A percentile compares a stretch with the other conserved stretches of the same genome.
These are phyloP conservation scores for Trichaptum fuscoviolaceum DNA, from an alignment of 768 basidiomycete genomes.

Conservation along the genomic window DNA sequence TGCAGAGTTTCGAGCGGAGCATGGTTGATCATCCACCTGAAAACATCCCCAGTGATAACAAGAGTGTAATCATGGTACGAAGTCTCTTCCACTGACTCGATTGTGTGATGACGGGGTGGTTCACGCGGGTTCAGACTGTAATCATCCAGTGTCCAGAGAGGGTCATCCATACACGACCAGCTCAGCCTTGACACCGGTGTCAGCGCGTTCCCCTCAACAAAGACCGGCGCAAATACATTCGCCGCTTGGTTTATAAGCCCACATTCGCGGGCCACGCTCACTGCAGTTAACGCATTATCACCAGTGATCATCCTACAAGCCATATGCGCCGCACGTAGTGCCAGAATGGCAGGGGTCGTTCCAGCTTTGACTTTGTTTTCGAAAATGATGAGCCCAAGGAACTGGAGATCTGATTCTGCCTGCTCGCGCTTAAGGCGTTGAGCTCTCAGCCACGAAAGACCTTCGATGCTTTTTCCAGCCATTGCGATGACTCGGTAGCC, in stretches of 20 bases:
- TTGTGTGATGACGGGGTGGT: conserved; percentile 63
- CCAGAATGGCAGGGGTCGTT: conserved; percentile 85
- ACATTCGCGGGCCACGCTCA: conserved; percentile 95
- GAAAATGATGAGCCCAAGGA: conserved; percentile 94
- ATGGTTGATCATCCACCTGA: conserved; percentile 97
- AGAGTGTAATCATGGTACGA: conserved; percentile 86
- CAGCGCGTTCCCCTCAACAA: conserved; percentile 55
- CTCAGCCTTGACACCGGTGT: conserved; percentile 60
- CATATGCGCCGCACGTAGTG: conserved; percentile 82
- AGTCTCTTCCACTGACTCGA: conserved; percentile 60
- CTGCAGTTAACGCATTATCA: conserved; percentile 93
- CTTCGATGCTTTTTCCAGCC: conserved; percentile 92
- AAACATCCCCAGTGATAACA: conserved; percentile 91
- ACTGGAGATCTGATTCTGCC: conserved; percentile 84
- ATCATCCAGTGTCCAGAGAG: conserved; percentile 74
- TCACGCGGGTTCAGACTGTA: conserved; percentile 81
- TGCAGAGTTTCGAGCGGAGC: conserved; percentile 92
- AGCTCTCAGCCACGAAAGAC: conserved; percentile 93
- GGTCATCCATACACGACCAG: conserved; percentile 93
- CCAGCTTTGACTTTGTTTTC: conserved; percentile 96
- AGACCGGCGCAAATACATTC: conserved; percentile 82
- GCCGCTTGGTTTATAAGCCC: conserved; percentile 81
- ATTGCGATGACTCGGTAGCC: conserved; percentile 98
- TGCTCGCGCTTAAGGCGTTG: conserved; percentile 96
- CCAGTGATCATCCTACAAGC: conserved; percentile 98